Percentiles rank a stretch among this genome's conserved stretches.
phyloP scores from a whole-genome alignment of 305 asterid genomes.

The Solanum chacoense region DNA sequence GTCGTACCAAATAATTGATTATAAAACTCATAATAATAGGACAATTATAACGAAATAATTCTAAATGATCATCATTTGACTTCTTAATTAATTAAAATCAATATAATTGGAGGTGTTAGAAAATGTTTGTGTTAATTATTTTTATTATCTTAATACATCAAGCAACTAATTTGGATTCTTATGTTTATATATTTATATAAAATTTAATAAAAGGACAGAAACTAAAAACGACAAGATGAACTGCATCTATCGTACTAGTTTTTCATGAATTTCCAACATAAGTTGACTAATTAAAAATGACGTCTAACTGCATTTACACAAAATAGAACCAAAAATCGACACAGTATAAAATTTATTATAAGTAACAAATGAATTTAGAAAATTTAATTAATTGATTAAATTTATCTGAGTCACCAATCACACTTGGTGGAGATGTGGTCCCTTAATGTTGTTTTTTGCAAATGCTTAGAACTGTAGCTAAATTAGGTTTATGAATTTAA shows the following conservation, averaged over 20 bases:
- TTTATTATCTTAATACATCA: neutral
- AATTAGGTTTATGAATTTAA: neutral
- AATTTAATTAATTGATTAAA: neutral
- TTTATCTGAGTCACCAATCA: neutral
- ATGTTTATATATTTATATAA: no score
- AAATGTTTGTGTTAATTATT: neutral
- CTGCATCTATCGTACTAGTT: neutral
- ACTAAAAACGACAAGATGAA: neutral
- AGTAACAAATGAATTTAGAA: neutral
- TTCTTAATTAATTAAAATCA: neutral
- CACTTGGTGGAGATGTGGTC: neutral
- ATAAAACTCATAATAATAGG: neutral
- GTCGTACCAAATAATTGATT: neutral
- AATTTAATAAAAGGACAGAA: neutral
- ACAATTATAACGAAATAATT: neutral
- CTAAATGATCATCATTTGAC: neutral
- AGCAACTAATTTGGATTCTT: neutral
- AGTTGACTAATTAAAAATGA: neutral
- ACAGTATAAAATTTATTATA: neutral
- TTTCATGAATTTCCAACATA: neutral
- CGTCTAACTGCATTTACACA: neutral
- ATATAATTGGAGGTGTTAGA: neutral
- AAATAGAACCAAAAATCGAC: neutral
- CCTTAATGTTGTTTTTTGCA: neutral
- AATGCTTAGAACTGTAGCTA: neutral